Evolutionary conservation across 306 rosid species (phyloP).

Genomic region (Cicer chorassanicum): DNA sequence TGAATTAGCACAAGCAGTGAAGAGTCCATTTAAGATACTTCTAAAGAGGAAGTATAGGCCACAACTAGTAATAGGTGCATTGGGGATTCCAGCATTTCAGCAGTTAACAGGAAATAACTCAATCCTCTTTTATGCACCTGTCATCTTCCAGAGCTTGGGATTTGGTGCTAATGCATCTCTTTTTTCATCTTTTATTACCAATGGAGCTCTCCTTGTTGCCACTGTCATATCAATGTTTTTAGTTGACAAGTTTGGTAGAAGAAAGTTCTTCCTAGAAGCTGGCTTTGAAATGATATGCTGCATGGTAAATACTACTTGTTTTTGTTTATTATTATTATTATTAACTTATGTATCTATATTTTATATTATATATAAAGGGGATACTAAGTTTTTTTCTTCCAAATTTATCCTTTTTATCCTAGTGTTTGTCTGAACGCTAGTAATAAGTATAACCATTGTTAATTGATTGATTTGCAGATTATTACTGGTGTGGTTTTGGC

Average conservation of each 20-base stretch:
- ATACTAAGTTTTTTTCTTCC: too few species aligned
- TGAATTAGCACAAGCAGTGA: conserved; percentile 64
- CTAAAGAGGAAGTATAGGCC: conserved; percentile 78
- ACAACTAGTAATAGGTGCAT: conserved; percentile 86
- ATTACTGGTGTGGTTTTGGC: conserved; percentile 72
- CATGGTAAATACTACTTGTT: conserved; percentile 62
- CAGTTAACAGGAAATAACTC: conserved; percentile 97
- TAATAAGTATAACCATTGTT: conserved; percentile 39
- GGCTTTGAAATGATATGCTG: conserved; percentile 88
- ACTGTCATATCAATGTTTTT: conserved; percentile 80
- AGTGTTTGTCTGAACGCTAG: too few species aligned
- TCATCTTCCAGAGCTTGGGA: conserved; percentile 92
- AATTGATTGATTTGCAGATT: conserved; percentile 55
- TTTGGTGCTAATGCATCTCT: conserved; percentile 84
- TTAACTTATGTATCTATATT: too few species aligned
- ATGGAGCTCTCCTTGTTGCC: conserved; percentile 82
- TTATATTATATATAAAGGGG: too few species aligned
- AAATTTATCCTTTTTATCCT: too few species aligned
- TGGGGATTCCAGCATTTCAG: conserved; percentile 95
- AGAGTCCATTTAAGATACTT: conserved; percentile 73
- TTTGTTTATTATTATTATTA: not conserved
- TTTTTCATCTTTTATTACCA: conserved; percentile 77
- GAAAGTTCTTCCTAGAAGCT: conserved; percentile 92
- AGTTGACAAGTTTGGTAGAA: conserved; percentile 88
- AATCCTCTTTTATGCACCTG: conserved; percentile 97